Evolutionary conservation across 495 filamentous ascomycete genomes (phyloP), one percentile per base, ranked within the genome.

Genomic region (Aspergillus incahuasiensis): DNA sequence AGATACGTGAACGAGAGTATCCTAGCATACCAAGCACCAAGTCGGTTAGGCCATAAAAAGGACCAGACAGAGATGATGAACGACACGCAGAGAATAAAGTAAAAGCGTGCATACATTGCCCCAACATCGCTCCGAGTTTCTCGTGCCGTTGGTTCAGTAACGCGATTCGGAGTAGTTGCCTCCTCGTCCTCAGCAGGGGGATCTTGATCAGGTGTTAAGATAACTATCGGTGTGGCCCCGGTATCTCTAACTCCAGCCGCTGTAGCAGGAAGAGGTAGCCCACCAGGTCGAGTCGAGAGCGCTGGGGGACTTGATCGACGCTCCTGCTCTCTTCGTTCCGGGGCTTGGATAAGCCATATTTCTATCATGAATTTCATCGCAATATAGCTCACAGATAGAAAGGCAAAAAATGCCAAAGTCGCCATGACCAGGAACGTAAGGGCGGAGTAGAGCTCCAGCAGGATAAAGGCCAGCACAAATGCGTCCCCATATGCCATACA

Each of bases 401-500:
- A 84, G 28, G 87, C 84, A 34, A 91, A 76, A 53, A 96, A 88
- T 2, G 86, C 82, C 21, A 81, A 75, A 6, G 82, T 77, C 32
- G 87, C 73, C 52, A 96, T 72, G 22, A 86, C 78, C 12, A 92
- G 74, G 56, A 89, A 87, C 20, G 86, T 81, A 0, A 83, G 82
- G 28, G 82, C 80, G 12, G 81, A 76, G 32, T 83, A 85, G 1
- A 83, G 75, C 47, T 83, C 77, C 59, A 91, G 66, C 41, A 86
- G 79, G 63, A 89, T 77, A 41, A 87, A 82, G 0, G 78, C 75
- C 38, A 91, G 84, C 8, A 82, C 70, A 58, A 86, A 72, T 9
- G 88, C 87, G 69, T 97, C 94, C 13, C 87, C 90, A 49, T 96
- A 77, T n/a, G 89, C 77, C 84, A 97, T 90, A 64, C 90, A 84